Conservation (phyloP, 495 filamentous ascomycete species). For the Lophiostoma macrostomum region DNA sequence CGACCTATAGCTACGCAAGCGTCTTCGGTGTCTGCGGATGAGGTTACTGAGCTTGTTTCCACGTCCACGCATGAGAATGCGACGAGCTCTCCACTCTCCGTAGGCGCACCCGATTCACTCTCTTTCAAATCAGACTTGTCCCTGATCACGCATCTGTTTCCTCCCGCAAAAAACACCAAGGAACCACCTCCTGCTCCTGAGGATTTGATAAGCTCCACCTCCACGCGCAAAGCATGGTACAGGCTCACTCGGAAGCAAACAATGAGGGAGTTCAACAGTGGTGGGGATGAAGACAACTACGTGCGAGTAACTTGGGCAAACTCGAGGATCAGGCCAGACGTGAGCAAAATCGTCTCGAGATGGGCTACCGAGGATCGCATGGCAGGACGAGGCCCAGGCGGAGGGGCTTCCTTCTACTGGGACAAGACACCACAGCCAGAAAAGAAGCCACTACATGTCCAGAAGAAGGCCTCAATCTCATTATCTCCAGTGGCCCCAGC, state of each 20-base stretch:
- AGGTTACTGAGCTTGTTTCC: background rate
- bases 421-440: slow-evolving; percentile 11
- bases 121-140: slow-evolving; percentile 7
- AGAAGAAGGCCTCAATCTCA: slow-evolving; percentile 10
- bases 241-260: slow-evolving; percentile 33
- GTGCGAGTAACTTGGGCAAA: slow-evolving; percentile 30
- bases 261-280: slow-evolving; percentile 33
- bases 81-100: too few species aligned
- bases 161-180: slow-evolving; percentile 2
- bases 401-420: slow-evolving; percentile 26
- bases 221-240: slow-evolving; percentile 34
- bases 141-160: slow-evolving; percentile 20
- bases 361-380: slow-evolving; percentile 31
- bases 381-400: slow-evolving; percentile 18
- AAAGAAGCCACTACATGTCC: background rate
- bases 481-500: background rate
- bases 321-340: slow-evolving; percentile 25
- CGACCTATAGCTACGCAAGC: background rate
- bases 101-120: background rate
- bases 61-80: background rate
- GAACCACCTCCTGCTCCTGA: slow-evolving; percentile 9
- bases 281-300: slow-evolving; percentile 29
- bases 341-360: slow-evolving; percentile 22
- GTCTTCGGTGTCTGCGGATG: background rate
- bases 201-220: slow-evolving; percentile 29